Evolutionary conservation across 345 rosid genomes (phyloP).

Genomic region (Dimocarpus longan): DNA sequence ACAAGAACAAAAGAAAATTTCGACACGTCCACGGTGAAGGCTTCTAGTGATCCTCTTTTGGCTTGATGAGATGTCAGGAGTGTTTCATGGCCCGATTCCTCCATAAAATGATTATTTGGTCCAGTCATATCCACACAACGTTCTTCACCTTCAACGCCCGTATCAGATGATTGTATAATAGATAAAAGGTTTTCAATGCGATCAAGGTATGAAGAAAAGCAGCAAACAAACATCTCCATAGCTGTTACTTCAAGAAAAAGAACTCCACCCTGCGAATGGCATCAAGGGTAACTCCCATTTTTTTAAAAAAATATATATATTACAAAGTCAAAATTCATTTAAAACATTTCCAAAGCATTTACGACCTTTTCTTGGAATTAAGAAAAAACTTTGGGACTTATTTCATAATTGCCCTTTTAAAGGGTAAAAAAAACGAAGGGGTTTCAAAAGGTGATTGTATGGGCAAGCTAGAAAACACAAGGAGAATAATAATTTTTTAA

Average conservation of each 20-base stretch:
- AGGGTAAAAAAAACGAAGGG: not conserved
- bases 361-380: too few species aligned
- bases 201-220: slow-evolving; percentile 47
- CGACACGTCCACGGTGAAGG: slow-evolving; percentile 47
- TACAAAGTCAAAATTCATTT: slow-evolving; percentile 8
- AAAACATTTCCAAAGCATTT: not conserved
- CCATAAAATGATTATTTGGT: slow-evolving; percentile 18
- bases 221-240: slow-evolving; percentile 45
- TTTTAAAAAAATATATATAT: slow-evolving; percentile 14
- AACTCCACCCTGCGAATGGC: slow-evolving; percentile 74
- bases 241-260: slow-evolving; percentile 66
- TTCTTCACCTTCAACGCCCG: slow-evolving; percentile 37
- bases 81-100: slow-evolving; percentile 30
- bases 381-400: too few species aligned
- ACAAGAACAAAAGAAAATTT: slow-evolving; percentile 63
- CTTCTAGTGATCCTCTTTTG: slow-evolving; percentile 43
- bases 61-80: slow-evolving; percentile 33
- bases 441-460: not conserved
- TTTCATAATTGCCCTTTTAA: not conserved
- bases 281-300: slow-evolving; percentile 36
- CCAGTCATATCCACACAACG: slow-evolving; percentile 24
- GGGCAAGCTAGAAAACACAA: slow-evolving; percentile 11
- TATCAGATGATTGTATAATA: slow-evolving; percentile 33
- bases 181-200: slow-evolving; percentile 37
- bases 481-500: slow-evolving; percentile 11